Evolutionary conservation across 2,329 filamentous ascomycete species (phyloP).

Genomic region (Aspergillus phoenicis): DNA sequence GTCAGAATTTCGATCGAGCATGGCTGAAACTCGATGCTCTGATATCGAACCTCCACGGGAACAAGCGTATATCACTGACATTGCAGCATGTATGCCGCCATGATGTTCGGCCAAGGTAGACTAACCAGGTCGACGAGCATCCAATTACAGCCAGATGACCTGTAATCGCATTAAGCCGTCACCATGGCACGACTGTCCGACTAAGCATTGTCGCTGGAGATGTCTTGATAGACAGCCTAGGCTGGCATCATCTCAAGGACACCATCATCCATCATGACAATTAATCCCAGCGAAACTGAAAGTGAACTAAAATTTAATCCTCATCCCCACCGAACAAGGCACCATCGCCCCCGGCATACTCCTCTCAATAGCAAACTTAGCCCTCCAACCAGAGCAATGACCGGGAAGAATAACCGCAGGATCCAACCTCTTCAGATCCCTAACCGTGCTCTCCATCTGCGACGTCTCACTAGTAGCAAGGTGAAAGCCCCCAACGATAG

Average conservation of each 20-base stretch:
- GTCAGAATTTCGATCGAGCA: not conserved
- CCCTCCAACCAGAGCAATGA: constrained; percentile 60
- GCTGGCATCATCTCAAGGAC: too few relatives aligned
- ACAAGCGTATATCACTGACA: not conserved
- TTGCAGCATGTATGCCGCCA: not conserved
- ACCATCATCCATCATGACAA: too few relatives aligned
- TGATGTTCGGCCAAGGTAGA: not conserved
- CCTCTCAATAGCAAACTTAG: constrained; percentile 56
- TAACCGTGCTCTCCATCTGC: constrained; percentile 50
- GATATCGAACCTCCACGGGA: not conserved
- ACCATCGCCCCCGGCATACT: constrained; percentile 54
- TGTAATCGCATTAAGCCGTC: too few relatives aligned
- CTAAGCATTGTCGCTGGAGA: too few relatives aligned
- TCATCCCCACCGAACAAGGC: constrained; percentile 55
- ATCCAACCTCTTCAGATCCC: constrained; percentile 52
- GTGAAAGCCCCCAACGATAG: constrained; percentile 58
- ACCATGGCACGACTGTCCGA: not conserved
- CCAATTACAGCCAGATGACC: too few relatives aligned
- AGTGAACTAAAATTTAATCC: constrained; percentile 35
- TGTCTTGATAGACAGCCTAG: too few relatives aligned
- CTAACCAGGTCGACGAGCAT: not conserved
- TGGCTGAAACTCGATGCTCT: not conserved
- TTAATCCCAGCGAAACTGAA: too few relatives aligned
- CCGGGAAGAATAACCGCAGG: constrained; percentile 56
- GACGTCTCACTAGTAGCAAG: constrained; percentile 51